Evolutionary conservation across 2,329 filamentous ascomycete species (phyloP), one percentile per base, ranked within the genome.

Genomic region (Blastomyces parvus): DNA sequence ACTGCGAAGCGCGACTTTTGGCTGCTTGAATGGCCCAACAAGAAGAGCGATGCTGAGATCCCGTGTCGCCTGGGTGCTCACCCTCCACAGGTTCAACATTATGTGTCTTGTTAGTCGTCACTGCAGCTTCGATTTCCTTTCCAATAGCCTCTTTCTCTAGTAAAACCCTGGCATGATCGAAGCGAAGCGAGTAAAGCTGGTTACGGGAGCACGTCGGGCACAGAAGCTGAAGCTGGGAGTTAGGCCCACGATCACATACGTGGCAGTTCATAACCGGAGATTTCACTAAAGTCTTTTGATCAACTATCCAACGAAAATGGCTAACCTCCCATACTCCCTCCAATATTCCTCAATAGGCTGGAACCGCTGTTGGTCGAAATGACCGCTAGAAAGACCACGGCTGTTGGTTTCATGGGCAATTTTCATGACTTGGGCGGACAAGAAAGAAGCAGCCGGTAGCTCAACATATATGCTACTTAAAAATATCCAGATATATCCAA

Each of bases 131-230:
- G 57, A 88, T 81, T 66, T 83, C 77, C 58, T 67, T 69, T 9
- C 69, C 71, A 44, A 76, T 64, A 25, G 73, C 71, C 66, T 89
- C 87, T 67, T 83, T 88, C 70, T 88, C 84, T 13, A 90, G 77
- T 60, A 90, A 78, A 42, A 83, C 74, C 63, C 79, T 79, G 61
- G 85, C 81, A 67, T 84, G 80, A 65, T 84, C 82, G 64, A 90
- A 73, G 57, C 88, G 86, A 30, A 80, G 76, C 44, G 84, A 82
- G 73, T 91, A 91, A 38, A 90, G 79, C 60, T 78, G 77, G 69
- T 88, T 90, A 60, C 88, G 83, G 57, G 86, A 87, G 76, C 90
- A 89, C 58, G 87, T 83, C 33, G 83, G 79, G 73, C 88, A 91
- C 69, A 89, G 79, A 69, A 89, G 88, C 14, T 84, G 84, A 62